Evolutionary conservation across 2,329 filamentous ascomycete species (phyloP).

Genomic region (Neocucurbitaria cava): DNA sequence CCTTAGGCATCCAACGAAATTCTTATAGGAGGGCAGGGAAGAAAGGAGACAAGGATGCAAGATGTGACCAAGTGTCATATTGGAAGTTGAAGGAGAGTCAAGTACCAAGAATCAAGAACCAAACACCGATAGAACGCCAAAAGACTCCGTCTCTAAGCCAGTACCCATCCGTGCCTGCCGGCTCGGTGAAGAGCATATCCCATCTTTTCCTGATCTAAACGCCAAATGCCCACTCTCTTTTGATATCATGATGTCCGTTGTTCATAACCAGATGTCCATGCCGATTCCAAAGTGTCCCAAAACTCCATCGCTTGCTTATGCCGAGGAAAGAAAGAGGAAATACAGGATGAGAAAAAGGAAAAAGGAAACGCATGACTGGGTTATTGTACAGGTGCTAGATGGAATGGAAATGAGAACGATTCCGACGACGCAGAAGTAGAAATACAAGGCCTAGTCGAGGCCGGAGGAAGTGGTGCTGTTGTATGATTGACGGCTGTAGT

Average conservation of each 20-base stretch:
- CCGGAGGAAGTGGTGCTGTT: not conserved
- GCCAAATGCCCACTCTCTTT: not conserved
- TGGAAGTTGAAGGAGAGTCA: no score
- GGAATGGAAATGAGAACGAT: not conserved
- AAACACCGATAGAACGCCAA: constrained; percentile 3
- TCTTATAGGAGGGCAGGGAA: no score
- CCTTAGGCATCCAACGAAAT: not conserved
- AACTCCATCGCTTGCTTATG: constrained; percentile 24
- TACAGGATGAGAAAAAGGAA: not conserved
- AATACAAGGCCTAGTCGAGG: constrained; percentile 7
- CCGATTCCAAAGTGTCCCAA: constrained; percentile 1
- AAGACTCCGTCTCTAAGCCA: constrained; percentile 10
- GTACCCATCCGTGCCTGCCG: constrained; percentile 6
- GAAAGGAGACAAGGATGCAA: not conserved
- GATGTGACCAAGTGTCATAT: not conserved
- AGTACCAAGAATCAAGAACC: not conserved
- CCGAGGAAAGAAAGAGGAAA: not conserved
- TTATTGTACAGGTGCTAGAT: constrained; percentile 5
- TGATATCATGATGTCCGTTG: constrained; percentile 1
- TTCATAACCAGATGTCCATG: not conserved
- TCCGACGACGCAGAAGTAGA: no score
- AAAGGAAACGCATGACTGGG: not conserved
- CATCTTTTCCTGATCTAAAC: constrained; percentile 3
- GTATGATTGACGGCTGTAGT: not conserved
- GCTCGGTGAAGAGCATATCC: constrained; percentile 25